Base-by-base conservation (phyloP, 176 grass and related monocot genomes). In the Musa schizocarpa region DNA sequence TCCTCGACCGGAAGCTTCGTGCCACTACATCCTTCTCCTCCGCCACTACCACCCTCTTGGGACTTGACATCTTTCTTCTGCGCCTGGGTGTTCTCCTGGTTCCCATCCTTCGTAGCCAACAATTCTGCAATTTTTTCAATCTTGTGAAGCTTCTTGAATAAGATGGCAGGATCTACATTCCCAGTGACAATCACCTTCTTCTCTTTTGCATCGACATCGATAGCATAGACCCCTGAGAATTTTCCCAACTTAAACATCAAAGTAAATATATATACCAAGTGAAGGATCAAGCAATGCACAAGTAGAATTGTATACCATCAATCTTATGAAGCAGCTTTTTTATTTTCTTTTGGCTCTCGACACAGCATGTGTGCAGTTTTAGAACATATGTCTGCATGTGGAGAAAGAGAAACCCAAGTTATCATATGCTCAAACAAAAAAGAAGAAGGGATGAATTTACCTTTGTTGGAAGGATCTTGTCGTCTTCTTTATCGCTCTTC, bases 71-170 rank as follows among this genome's bases (percentile, higher is more conserved):
- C 54, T 2, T 54, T 49, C 10, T 73, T 52, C 1, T 24, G 48
- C 50, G 88, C 82, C 65, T 81, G 1, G 23, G 84, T 57, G 69
- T 84, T 54, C 56, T 68, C 50, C 52, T 14, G 13, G 56, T 59
- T 12, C 4, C 64, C 69, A 4, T 76, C 74, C 83, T 92, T 89
- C 52, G 89, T 59, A 58, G 88, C 82, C 85, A 86, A 89, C 9
- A 92, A 81, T 81, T 84, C 82, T 1, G 89, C 89, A 0, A 86
- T 84, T 77, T 96, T 92, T 59, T 89, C 92, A 11, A 81, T 85
- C 69, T 86, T 92, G 80, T 89, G 85, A 8, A 96, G 85, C 69
- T 92, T 89, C 77, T 89, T 89, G 4, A 96, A 88, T 55, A 96
- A 82, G 80, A 87, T 92, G 67, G 29, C 76, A 71, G 89, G 89